phyloP scores from a whole-genome alignment of 2,329 filamentous ascomycete genomes.

The Pseudogymnoascus sp. region DNA sequence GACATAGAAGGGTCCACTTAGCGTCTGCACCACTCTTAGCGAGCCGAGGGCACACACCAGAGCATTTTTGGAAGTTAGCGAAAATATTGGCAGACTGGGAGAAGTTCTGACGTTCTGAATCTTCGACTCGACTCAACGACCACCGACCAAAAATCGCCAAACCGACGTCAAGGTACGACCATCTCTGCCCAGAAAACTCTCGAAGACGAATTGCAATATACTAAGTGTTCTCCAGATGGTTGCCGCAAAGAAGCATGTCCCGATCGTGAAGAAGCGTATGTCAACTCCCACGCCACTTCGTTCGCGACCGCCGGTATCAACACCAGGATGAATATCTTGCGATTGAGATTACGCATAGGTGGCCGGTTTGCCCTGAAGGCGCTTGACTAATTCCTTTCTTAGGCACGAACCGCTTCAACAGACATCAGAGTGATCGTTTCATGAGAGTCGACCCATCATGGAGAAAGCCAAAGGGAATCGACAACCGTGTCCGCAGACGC shows the following conservation, averaged over 20 bases:
- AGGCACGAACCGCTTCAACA: slow-evolving; percentile 92
- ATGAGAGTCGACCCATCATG: slow-evolving; percentile 84
- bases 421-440: slow-evolving; percentile 97
- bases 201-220: slow-evolving; percentile 3
- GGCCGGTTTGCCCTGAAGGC: not conserved
- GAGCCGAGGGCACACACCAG: slow-evolving; percentile 15
- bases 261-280: slow-evolving; percentile 99
- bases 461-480: slow-evolving; percentile 99
- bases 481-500: slow-evolving; percentile 92
- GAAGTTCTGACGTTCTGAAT: slow-evolving; percentile 7
- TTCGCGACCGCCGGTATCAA: slow-evolving; percentile 9
- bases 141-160: not conserved
- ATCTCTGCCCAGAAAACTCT: not conserved
- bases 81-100: slow-evolving; percentile 9
- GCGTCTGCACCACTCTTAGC: slow-evolving; percentile 19
- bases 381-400: slow-evolving; percentile 34
- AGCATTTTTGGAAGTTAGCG: slow-evolving; percentile 10
- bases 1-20: not conserved
- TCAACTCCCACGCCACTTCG: slow-evolving; percentile 30
- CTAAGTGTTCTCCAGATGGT: slow-evolving; percentile 62
- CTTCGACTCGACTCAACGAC: slow-evolving; percentile 10
- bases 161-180: slow-evolving; percentile 23
- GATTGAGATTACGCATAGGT: not conserved
- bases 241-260: slow-evolving; percentile 97
- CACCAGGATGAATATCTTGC: not conserved